Percentiles rank a stretch among this genome's conserved stretches.
Evolutionary conservation across 2,329 filamentous ascomycete species (phyloP).

Genomic region (Chrysosporium keratinophilum): DNA sequence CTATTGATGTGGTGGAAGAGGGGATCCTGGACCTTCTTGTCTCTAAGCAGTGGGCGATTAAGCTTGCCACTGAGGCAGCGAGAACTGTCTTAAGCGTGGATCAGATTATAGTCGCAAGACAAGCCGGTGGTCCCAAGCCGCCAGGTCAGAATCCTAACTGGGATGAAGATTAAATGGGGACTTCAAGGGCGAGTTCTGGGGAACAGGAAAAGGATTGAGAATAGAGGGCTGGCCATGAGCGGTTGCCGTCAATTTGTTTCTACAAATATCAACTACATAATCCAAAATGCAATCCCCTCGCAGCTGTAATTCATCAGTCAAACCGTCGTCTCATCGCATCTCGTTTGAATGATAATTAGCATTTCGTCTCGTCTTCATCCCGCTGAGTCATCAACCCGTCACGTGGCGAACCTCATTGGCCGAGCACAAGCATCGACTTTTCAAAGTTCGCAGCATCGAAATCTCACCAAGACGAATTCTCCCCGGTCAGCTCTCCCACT

Average conservation of each 20-base stretch:
- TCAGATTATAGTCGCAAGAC: slow-evolving; percentile 96
- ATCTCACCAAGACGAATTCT: background rate
- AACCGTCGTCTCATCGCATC: background rate
- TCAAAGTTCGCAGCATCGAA: background rate
- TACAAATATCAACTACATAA: background rate
- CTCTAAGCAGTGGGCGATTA: slow-evolving; percentile 93
- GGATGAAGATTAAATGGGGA: slow-evolving; percentile 50
- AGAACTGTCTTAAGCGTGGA: slow-evolving; percentile 91
- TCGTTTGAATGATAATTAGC: no score
- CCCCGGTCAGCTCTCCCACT: background rate
- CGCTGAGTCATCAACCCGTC: slow-evolving; percentile 2
- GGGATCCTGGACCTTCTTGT: slow-evolving; percentile 88
- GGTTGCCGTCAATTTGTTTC: background rate
- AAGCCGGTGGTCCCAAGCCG: slow-evolving; percentile 94
- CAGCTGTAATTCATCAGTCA: background rate
- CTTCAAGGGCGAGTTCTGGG: background rate
- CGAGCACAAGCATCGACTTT: slow-evolving; percentile 4
- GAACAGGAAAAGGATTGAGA: background rate
- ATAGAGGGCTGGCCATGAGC: slow-evolving; percentile 7
- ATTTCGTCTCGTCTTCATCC: no score
- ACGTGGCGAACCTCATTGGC: background rate
- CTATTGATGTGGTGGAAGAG: slow-evolving; percentile 72
- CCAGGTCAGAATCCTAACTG: slow-evolving; percentile 80
- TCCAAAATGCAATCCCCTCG: background rate
- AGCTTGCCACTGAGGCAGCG: slow-evolving; percentile 87